Percentiles rank a stretch among this genome's conserved stretches.
phyloP scores from a whole-genome alignment of 352 stramenopile species.

The Globisporangium perplexum region DNA sequence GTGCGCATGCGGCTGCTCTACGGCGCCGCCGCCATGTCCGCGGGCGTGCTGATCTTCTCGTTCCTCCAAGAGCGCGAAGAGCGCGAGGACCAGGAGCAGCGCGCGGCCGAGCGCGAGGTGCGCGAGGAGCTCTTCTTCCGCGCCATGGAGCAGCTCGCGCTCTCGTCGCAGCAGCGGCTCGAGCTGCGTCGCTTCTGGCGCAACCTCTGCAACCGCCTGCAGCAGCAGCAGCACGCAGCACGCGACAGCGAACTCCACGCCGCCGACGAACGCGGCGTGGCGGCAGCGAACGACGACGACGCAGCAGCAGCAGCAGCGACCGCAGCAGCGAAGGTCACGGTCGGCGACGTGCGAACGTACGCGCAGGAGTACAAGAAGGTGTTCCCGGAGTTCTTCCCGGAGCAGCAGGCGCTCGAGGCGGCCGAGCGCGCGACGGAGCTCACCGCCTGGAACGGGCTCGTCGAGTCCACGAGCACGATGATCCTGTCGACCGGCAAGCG shows the following conservation, averaged over 20 bases:
- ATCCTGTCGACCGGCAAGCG: slow-evolving; percentile 74
- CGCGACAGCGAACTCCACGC: not conserved
- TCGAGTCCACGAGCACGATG: slow-evolving; percentile 75
- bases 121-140: slow-evolving; percentile 55
- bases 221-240: slow-evolving; percentile 1
- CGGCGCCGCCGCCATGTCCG: slow-evolving; percentile 74
- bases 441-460: slow-evolving; percentile 54
- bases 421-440: slow-evolving; percentile 36
- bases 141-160: slow-evolving; percentile 51
- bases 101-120: slow-evolving; percentile 45
- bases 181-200: slow-evolving; percentile 78
- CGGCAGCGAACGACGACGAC: not conserved
- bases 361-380: slow-evolving; percentile 79
- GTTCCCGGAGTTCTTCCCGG: slow-evolving; percentile 74
- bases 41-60: slow-evolving; percentile 68
- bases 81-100: slow-evolving; percentile 50
- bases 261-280: no score
- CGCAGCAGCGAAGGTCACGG: slow-evolving; percentile 20
- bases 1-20: slow-evolving; percentile 58
- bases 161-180: slow-evolving; percentile 52
- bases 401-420: slow-evolving; percentile 56
- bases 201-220: slow-evolving; percentile 46
- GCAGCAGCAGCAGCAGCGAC: not conserved
- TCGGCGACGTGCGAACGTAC: slow-evolving; percentile 69
- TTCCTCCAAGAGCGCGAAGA: slow-evolving; percentile 79